Percentiles rank a stretch among this genome's conserved stretches.
Evolutionary conservation across 1,139 yeast species (phyloP).

Genomic region (Yamadazyma triangularis): DNA sequence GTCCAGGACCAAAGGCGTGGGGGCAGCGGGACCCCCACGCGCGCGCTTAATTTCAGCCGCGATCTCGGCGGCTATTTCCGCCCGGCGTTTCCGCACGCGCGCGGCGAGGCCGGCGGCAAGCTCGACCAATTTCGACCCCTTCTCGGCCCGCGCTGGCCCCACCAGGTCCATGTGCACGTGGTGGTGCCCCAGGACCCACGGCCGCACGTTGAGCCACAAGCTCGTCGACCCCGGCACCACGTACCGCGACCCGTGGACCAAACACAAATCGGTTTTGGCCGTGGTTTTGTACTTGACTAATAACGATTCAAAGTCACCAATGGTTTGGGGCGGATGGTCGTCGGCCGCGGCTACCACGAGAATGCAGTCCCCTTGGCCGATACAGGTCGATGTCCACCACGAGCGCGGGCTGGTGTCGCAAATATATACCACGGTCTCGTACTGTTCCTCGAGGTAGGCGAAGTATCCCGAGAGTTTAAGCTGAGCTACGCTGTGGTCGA

Average conservation of each 20-base stretch:
- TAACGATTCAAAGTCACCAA: constrained; percentile 83
- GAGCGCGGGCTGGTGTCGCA: constrained; percentile 84
- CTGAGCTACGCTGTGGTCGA: constrained; percentile 75
- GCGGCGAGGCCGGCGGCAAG: no score
- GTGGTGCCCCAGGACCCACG: constrained; percentile 93
- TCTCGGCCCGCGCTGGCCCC: constrained; percentile 10
- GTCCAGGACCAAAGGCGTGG: no score
- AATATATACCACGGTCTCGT: constrained; percentile 80
- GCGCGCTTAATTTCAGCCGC: constrained; percentile 26
- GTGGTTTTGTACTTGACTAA: constrained; percentile 74
- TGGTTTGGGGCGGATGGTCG: constrained; percentile 56
- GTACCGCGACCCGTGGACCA: constrained; percentile 76
- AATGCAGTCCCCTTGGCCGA: constrained; percentile 92
- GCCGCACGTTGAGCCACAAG: constrained; percentile 76
- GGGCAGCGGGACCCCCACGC: constrained; percentile 7
- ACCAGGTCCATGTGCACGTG: constrained; percentile 61
- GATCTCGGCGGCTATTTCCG: no score
- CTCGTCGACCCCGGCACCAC: constrained; percentile 85
- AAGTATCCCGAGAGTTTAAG: constrained; percentile 84
- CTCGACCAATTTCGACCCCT: constrained; percentile 8
- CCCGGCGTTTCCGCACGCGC: no score
- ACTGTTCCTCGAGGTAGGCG: constrained; percentile 86
- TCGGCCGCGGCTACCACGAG: constrained; percentile 66
- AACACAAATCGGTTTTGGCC: constrained; percentile 82
- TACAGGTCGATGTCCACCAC: constrained; percentile 89